Conservation (phyloP, 352 stramenopile genomes). For the Halophytophthora polymorphica region DNA sequence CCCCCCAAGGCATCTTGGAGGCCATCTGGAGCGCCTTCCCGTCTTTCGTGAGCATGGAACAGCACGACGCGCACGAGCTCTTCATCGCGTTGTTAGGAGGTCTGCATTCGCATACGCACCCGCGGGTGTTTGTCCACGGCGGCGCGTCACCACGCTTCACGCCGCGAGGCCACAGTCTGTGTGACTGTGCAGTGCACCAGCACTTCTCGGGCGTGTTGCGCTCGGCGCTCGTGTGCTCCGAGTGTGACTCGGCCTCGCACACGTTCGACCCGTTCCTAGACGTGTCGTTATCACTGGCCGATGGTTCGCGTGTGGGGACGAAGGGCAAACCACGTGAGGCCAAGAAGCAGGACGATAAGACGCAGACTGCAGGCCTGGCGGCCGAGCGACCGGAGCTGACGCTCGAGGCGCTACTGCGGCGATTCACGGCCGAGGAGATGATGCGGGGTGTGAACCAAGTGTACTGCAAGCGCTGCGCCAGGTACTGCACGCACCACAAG, state of each 20-base stretch:
- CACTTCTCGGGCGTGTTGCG: slow-evolving; percentile 65
- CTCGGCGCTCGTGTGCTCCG: slow-evolving; percentile 54
- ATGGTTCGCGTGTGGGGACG: slow-evolving; percentile 2
- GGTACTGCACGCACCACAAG: slow-evolving; percentile 63
- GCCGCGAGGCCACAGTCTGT: slow-evolving; percentile 50
- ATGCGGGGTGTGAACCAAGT: slow-evolving; percentile 60
- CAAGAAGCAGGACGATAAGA: background rate
- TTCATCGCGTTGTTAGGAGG: slow-evolving; percentile 61
- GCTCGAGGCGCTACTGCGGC: slow-evolving; percentile 34
- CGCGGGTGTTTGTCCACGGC: slow-evolving; percentile 34
- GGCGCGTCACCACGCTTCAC: slow-evolving; percentile 58
- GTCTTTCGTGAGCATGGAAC: slow-evolving; percentile 51
- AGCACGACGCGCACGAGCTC: slow-evolving; percentile 81
- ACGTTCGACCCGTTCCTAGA: slow-evolving; percentile 75
- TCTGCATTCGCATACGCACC: slow-evolving; percentile 58
- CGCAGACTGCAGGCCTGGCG: background rate
- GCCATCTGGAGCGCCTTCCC: slow-evolving; percentile 53
- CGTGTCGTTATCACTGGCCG: slow-evolving; percentile 60
- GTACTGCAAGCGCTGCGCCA: slow-evolving; percentile 51
- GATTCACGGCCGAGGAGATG: slow-evolving; percentile 55
- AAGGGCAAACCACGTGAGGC: slow-evolving; percentile 2
- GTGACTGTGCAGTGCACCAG: slow-evolving; percentile 69
- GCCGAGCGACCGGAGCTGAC: slow-evolving; percentile 10
- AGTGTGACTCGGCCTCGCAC: slow-evolving; percentile 47
- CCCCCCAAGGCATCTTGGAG: slow-evolving; percentile 60